phyloP scores from a whole-genome alignment of 495 filamentous ascomycete species.

The Lichenothelia convexa region DNA sequence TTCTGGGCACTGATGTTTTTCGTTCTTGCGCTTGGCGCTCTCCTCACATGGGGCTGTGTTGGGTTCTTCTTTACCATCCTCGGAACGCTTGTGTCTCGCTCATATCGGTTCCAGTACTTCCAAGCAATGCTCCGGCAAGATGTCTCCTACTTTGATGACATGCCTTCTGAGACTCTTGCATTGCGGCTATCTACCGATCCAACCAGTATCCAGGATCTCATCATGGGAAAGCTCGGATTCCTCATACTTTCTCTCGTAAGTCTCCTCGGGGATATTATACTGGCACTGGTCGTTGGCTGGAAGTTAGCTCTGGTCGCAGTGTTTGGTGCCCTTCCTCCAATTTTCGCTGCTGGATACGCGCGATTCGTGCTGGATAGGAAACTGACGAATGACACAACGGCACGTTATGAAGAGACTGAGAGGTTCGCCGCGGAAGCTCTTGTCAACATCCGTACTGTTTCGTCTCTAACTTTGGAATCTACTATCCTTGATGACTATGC shows the following conservation, averaged over 20 bases:
- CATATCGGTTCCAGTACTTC: no score
- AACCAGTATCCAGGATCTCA: conserved; percentile 14
- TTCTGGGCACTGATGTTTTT: conserved; percentile 21
- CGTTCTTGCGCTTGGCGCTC: conserved; percentile 27
- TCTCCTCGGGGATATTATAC: conserved; percentile 12
- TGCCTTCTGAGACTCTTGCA: conserved; percentile 43
- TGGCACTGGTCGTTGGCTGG: conserved; percentile 17
- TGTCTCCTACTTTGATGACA: conserved; percentile 46
- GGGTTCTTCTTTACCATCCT: conserved; percentile 16
- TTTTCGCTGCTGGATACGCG: conserved; percentile 18
- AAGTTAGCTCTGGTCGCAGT: conserved; percentile 18
- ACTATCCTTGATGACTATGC: conserved; percentile 7
- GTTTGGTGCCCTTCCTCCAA: conserved; percentile 15
- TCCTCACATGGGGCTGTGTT: conserved; percentile 16
- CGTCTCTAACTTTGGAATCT: conserved; percentile 27
- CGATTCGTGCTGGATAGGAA: conserved; percentile 25
- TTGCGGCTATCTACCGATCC: conserved; percentile 39
- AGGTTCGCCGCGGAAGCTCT: conserved; percentile 33
- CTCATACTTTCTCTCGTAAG: conserved; percentile 17
- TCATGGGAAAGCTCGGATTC: conserved; percentile 17
- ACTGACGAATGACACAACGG: conserved; percentile 16
- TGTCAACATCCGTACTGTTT: conserved; percentile 35
- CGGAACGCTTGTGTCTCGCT: conserved; percentile 19
- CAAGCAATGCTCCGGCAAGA: conserved; percentile 39
- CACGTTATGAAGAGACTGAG: conserved; percentile 15